Conservation (phyloP, 2,329 filamentous ascomycete genomes). For the Hortaea sp. region DNA sequence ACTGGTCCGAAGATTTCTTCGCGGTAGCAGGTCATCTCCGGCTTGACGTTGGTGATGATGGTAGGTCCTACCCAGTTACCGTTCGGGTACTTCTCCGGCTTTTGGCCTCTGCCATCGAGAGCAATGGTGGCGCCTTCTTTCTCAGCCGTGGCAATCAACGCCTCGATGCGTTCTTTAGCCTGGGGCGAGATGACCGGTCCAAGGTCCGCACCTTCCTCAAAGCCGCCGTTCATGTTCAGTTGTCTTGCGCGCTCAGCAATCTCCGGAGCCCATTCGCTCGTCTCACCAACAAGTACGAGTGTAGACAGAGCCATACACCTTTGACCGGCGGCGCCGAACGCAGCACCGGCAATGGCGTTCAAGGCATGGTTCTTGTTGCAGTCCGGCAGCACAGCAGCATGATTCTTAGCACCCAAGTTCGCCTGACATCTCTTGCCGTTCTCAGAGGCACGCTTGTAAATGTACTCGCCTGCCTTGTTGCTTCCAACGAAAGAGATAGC, state of each 20-base stretch:
- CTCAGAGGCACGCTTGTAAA: constrained; percentile 65
- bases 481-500: constrained; percentile 77
- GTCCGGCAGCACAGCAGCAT: constrained; percentile 73
- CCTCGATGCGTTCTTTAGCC: constrained; percentile 69
- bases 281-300: constrained; percentile 74
- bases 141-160: constrained; percentile 65
- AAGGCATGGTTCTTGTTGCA: constrained; percentile 85
- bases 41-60: constrained; percentile 70
- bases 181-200: constrained; percentile 74
- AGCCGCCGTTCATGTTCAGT: constrained; percentile 68
- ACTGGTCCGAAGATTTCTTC: constrained; percentile 84
- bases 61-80: constrained; percentile 58
- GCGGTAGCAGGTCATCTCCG: constrained; percentile 72
- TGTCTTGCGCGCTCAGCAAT: constrained; percentile 65
- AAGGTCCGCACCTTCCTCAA: constrained; percentile 69
- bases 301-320: constrained; percentile 81
- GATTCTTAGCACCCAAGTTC: constrained; percentile 82
- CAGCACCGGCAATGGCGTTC: constrained; percentile 73
- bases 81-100: constrained; percentile 1
- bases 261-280: constrained; percentile 71
- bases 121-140: constrained; percentile 71
- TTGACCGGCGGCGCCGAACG: constrained; percentile 77
- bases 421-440: constrained; percentile 84
- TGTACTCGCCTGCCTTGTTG: constrained; percentile 85
- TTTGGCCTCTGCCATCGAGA: constrained; percentile 61